Percentiles rank a stretch among this genome's conserved stretches.
Conservation (phyloP, 2,329 filamentous ascomycete genomes). For the Cercospora brassicicola region DNA sequence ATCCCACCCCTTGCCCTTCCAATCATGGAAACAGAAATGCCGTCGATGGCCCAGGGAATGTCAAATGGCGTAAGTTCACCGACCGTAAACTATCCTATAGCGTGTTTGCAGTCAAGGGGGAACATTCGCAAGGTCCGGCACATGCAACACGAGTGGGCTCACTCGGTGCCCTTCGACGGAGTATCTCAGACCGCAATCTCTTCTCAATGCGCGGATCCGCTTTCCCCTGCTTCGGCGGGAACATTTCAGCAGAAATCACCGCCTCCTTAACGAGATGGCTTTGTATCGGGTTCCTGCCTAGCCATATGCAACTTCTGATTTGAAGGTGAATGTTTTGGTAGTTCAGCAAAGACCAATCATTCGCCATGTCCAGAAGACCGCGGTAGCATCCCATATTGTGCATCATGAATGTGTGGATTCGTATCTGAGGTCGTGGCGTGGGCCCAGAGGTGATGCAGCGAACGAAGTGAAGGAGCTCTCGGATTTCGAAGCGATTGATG, state of each 20-base stretch:
- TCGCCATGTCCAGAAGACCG: conserved; percentile 2
- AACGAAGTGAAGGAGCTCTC: conserved; percentile 5
- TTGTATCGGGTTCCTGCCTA: conserved; percentile 2
- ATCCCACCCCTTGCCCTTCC: neutral
- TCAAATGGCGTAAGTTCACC: neutral
- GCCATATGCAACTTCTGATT: conserved; percentile 1
- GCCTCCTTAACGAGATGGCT: conserved; percentile 5
- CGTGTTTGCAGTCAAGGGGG: neutral
- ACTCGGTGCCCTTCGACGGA: neutral
- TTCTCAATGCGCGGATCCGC: neutral
- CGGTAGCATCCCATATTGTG: conserved; percentile 16
- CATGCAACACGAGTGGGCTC: neutral
- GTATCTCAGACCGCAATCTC: neutral
- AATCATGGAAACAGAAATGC: conserved; percentile 3
- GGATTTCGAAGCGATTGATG: conserved; percentile 17
- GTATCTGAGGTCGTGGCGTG: neutral
- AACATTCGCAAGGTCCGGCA: neutral
- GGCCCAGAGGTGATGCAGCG: conserved; percentile 10
- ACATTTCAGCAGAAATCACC: neutral
- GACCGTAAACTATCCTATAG: neutral
- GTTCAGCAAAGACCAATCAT: conserved; percentile 8
- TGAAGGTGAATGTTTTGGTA: conserved; percentile 1
- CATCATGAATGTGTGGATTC: conserved; percentile 7
- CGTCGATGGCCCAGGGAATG: conserved; percentile 1
- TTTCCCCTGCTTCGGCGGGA: neutral